Percentiles rank a stretch among this genome's conserved stretches.
Conservation (phyloP, 2,329 filamentous ascomycete genomes). For the Penicillium sp. region DNA sequence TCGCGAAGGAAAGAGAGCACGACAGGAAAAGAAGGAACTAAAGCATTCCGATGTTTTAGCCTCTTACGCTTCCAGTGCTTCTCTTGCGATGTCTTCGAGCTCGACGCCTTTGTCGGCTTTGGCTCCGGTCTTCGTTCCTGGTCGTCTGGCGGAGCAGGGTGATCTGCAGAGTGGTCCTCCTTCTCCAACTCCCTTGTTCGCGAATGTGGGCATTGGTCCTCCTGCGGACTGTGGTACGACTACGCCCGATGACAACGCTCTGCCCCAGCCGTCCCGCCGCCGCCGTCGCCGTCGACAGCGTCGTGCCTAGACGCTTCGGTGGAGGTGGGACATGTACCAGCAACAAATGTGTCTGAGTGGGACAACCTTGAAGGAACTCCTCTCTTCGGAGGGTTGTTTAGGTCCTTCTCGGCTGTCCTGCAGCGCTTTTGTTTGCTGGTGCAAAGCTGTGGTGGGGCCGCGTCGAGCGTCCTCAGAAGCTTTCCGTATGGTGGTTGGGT, state of each 20-base stretch:
- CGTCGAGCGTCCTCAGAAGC: not conserved
- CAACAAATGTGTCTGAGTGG: not conserved
- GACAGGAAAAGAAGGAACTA: not conserved
- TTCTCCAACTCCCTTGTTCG: not conserved
- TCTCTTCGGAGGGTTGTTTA: conserved; percentile 4
- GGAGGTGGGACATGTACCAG: not conserved
- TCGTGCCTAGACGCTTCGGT: not conserved
- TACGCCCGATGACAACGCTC: not conserved
- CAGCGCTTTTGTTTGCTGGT: not conserved
- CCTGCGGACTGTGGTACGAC: conserved; percentile 1
- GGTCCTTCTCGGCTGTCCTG: not conserved
- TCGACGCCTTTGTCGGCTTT: conserved; percentile 2
- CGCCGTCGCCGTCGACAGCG: not conserved
- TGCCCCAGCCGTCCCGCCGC: not conserved
- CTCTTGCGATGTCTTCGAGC: not conserved
- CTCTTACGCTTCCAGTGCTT: conserved; percentile 3
- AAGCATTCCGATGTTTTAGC: not conserved
- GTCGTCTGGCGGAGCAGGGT: not conserved
- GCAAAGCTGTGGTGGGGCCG: not conserved
- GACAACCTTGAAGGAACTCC: not conserved
- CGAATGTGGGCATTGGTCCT: not conserved
- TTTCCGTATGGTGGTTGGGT: not conserved
- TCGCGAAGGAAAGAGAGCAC: not conserved
- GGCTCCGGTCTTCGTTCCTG: conserved; percentile 1
- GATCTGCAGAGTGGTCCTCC: conserved; percentile 4